Conservation (phyloP, 78 protist genomes). For the Guillardia theta region DNA sequence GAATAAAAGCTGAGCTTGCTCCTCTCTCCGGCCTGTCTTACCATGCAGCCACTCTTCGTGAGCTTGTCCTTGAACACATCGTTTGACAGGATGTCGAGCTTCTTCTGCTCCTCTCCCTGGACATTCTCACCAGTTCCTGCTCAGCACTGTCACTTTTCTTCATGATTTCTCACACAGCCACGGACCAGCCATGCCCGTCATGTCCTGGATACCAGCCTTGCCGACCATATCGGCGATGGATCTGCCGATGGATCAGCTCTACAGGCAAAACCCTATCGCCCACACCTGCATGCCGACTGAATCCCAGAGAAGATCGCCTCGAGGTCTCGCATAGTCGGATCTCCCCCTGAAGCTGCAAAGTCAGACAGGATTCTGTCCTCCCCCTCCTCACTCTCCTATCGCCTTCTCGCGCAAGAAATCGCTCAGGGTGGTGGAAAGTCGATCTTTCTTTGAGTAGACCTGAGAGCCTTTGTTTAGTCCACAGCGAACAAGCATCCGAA, state of each 20-base stretch:
- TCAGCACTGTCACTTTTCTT: neutral
- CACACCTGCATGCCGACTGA: neutral
- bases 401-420: constrained; percentile 17
- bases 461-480: no score
- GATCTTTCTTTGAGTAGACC: neutral
- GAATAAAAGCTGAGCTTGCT: no score
- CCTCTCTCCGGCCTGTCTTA: neutral
- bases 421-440: neutral
- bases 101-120: constrained; percentile 64
- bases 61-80: constrained; percentile 54
- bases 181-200: neutral
- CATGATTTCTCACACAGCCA: neutral
- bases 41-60: constrained; percentile 45
- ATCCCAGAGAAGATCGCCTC: neutral
- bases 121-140: neutral
- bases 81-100: constrained; percentile 53
- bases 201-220: neutral
- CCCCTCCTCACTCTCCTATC: no score
- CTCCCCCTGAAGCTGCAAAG: neutral
- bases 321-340: neutral
- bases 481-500: no score
- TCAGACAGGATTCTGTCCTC: no score
- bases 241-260: no score
- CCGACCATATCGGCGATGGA: neutral
- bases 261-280: no score